Percentiles rank a stretch among this genome's conserved stretches.
These are phyloP conservation scores for Marchantia paleacea DNA, from an alignment of 225 moss, liverwort and hornwort species.

Conservation along the genomic window DNA sequence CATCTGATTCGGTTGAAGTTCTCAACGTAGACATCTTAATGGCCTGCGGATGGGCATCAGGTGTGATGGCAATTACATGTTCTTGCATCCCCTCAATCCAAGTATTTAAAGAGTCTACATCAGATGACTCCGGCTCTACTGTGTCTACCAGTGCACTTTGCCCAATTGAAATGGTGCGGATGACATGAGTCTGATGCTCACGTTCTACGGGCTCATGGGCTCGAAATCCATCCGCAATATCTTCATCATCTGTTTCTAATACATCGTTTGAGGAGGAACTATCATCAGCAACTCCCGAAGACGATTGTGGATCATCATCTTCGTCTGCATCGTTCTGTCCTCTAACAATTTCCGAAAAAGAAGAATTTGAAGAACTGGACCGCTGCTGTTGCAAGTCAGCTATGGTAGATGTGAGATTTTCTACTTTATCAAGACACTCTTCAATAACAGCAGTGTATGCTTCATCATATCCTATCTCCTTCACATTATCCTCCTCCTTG, in stretches of 20 bases:
- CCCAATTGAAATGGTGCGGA: neutral
- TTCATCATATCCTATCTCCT: constrained; percentile 14
- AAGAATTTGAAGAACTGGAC: constrained; percentile 24
- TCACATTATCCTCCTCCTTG: neutral
- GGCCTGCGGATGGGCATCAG: constrained; percentile 10
- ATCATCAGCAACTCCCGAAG: constrained; percentile 2
- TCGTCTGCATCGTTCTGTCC: neutral
- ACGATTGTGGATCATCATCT: neutral
- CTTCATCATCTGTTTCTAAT: constrained; percentile 12
- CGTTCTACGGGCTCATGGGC: constrained; percentile 1
- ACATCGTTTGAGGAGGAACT: constrained; percentile 13
- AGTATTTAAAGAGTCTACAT: constrained; percentile 24
- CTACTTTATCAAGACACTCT: constrained; percentile 34
- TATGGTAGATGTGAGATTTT: constrained; percentile 28
- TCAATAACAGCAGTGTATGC: constrained; percentile 20
- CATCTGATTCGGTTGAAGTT: constrained; percentile 9
- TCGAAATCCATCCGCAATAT: constrained; percentile 4
- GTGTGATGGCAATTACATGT: neutral
- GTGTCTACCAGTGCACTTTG: neutral
- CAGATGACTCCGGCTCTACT: constrained; percentile 19
- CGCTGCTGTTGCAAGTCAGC: constrained; percentile 29
- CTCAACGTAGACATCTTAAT: constrained; percentile 1
- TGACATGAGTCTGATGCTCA: neutral
- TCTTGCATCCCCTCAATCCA: constrained; percentile 31
- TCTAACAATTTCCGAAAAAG: constrained; percentile 22